A percentile compares a stretch with the other conserved stretches of the same genome.
Conservation (phyloP, 2,329 filamentous ascomycete genomes). For the Colletotrichum cuscutae region DNA sequence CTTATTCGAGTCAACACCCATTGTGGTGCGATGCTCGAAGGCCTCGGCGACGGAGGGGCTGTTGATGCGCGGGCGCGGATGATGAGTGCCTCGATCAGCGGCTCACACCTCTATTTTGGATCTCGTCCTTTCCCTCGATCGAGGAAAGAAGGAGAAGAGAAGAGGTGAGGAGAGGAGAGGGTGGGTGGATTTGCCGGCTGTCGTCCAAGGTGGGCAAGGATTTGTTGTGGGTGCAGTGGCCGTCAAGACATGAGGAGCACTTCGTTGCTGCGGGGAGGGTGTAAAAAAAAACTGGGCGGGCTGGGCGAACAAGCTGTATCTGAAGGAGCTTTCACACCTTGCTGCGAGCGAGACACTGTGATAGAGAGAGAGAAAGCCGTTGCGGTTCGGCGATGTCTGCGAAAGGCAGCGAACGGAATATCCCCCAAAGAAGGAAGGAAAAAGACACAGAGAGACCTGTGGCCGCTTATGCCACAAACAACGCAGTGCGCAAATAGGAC, state of each 20-base stretch:
- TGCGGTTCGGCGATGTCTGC: constrained; percentile 28
- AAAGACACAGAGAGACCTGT: background rate
- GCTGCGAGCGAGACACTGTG: background rate
- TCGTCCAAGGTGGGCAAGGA: constrained; percentile 33
- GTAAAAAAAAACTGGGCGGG: constrained; percentile 28
- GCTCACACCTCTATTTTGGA: constrained; percentile 27
- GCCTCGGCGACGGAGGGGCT: constrained; percentile 28
- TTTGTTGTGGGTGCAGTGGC: constrained; percentile 34
- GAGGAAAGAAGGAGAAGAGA: constrained; percentile 28
- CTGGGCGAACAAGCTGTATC: constrained; percentile 27
- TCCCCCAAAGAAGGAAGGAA: constrained; percentile 8
- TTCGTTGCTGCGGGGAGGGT: constrained; percentile 29
- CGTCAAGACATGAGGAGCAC: constrained; percentile 34
- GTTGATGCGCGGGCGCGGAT: constrained; percentile 24
- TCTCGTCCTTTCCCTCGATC: constrained; percentile 31
- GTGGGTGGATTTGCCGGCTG: constrained; percentile 29
- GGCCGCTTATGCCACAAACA: constrained; percentile 23
- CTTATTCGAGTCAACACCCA: constrained; percentile 67
- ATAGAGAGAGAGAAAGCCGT: background rate
- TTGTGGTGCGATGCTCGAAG: constrained; percentile 48
- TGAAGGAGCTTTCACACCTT: constrained; percentile 19
- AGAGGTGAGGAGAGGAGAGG: constrained; percentile 17
- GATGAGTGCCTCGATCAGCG: constrained; percentile 32
- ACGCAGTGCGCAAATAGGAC: constrained; percentile 2
- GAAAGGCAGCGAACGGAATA: constrained; percentile 7